Conservation (phyloP, 306 rosid genomes). For the Sesbania bispinosa region DNA sequence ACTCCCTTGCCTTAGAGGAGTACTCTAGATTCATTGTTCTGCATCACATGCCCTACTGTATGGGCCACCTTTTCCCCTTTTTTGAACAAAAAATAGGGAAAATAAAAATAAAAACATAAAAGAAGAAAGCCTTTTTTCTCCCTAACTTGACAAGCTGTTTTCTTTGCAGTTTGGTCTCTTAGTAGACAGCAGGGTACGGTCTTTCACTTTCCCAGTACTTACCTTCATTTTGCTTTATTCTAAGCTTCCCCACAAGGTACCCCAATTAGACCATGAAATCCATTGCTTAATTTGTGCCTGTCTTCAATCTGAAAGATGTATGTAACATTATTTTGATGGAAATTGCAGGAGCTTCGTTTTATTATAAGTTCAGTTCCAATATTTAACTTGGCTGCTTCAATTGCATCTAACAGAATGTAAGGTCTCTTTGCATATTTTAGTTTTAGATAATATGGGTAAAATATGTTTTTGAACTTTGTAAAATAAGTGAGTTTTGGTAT, state of each 20-base stretch:
- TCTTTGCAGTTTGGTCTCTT: slow-evolving; percentile 77
- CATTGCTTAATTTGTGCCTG: background rate
- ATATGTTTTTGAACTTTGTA: too few species aligned
- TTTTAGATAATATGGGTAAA: too few species aligned
- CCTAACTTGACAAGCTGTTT: slow-evolving; percentile 31
- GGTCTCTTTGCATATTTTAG: slow-evolving; percentile 18
- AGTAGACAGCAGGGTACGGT: slow-evolving; percentile 69
- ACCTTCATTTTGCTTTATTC: slow-evolving; percentile 82
- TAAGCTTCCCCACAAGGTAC: slow-evolving; percentile 98
- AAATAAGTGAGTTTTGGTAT: too few species aligned
- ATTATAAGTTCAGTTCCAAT: slow-evolving; percentile 81
- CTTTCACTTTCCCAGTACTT: slow-evolving; percentile 59
- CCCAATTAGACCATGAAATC: background rate
- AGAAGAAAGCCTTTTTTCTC: background rate
- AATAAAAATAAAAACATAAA: background rate
- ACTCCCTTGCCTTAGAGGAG: background rate
- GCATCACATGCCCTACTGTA: background rate
- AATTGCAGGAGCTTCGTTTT: slow-evolving; percentile 92
- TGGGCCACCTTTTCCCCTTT: background rate
- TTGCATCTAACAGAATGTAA: slow-evolving; percentile 83
- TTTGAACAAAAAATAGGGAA: background rate
- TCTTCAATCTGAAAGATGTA: slow-evolving; percentile 1
- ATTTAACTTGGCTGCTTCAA: slow-evolving; percentile 87
- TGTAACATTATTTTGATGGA: slow-evolving; percentile 17
- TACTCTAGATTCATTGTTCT: background rate